Evolutionary conservation across 129 eudicot species (phyloP), one percentile per base, ranked within the genome.

Genomic region (Arctium lappa): DNA sequence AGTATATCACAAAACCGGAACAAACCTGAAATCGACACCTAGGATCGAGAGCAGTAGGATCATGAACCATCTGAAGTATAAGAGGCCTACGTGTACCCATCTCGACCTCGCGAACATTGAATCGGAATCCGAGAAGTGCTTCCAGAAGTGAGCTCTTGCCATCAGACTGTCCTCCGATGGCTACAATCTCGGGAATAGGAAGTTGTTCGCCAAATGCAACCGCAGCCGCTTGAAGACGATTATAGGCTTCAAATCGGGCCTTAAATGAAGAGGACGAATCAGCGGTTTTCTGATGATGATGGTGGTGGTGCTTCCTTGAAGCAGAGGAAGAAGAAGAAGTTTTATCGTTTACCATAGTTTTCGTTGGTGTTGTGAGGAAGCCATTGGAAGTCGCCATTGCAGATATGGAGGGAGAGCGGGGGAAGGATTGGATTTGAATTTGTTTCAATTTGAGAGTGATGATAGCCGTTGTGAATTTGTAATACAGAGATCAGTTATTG

Each of bases 111-210:
- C 99, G 88, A 12, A 96, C 97, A 81, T 96, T 96, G 80, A 96
- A 96, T 2, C 99, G 90, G 87, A 95, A 95, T 68, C 99, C 99
- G 48, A 95, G 88, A 8, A 95, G 92, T 10, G 98, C 99, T 88
- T 95, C 99, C 6, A 95, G 99, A 10, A 95, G 97, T 4, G 99
- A 93, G 85, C 99, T 95, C 88, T 95, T 95, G 2, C 99, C 99
- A 85, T 95, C 99, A 1, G 99, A 95, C 88, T 95, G 99, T 0
- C 99, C 99, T n/a, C 99, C 99, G 0, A 96, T 12, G 0, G 98
- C 99, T 5, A 96, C 99, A 0, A 96, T 96, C 86, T 96, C 99
- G 1, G 99, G 99, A n/a, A 94, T 90, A 1, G 98, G 95, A 63
- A 94, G 93, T 62, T 92, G 89, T 91, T 94, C 98, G 0, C 98